phyloP scores from a whole-genome alignment of 768 basidiomycete species.

The Auricularia sp. region DNA sequence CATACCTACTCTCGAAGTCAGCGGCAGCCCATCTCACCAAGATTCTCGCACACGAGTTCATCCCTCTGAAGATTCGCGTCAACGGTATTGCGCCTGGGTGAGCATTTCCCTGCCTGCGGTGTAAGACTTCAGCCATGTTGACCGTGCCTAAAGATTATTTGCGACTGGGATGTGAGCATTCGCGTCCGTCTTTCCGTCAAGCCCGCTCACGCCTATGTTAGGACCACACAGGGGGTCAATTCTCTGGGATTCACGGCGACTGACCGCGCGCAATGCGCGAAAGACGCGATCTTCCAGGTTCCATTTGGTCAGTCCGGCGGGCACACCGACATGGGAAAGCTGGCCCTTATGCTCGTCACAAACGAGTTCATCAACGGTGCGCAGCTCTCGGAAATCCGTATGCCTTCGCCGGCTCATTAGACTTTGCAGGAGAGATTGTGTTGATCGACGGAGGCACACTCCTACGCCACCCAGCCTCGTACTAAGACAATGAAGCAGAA shows the following conservation, averaged over 20 bases:
- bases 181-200: neutral
- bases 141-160: neutral
- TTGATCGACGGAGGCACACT: constrained; percentile 37
- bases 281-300: constrained; percentile 22
- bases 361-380: constrained; percentile 39
- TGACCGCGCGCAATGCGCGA: constrained; percentile 10
- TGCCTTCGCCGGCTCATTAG: neutral
- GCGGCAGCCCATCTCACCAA: constrained; percentile 38
- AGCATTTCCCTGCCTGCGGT: constrained; percentile 1
- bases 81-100: constrained; percentile 38
- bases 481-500: constrained; percentile 11
- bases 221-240: constrained; percentile 10
- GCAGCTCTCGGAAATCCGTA: neutral
- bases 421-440: constrained; percentile 27
- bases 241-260: constrained; percentile 13
- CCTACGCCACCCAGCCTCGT: constrained; percentile 30
- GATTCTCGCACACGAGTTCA: constrained; percentile 37
- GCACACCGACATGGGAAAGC: constrained; percentile 33
- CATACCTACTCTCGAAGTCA: constrained; percentile 40
- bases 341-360: constrained; percentile 34
- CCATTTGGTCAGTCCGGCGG: constrained; percentile 29
- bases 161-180: constrained; percentile 24
- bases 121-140: too few species aligned
- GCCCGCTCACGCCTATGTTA: neutral
- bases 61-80: constrained; percentile 38